A percentile compares a stretch with the other conserved stretches of the same genome.
These are phyloP conservation scores for Triticum dicoccoides DNA, from an alignment of 176 grass and related monocot genomes.

Conservation along the genomic window DNA sequence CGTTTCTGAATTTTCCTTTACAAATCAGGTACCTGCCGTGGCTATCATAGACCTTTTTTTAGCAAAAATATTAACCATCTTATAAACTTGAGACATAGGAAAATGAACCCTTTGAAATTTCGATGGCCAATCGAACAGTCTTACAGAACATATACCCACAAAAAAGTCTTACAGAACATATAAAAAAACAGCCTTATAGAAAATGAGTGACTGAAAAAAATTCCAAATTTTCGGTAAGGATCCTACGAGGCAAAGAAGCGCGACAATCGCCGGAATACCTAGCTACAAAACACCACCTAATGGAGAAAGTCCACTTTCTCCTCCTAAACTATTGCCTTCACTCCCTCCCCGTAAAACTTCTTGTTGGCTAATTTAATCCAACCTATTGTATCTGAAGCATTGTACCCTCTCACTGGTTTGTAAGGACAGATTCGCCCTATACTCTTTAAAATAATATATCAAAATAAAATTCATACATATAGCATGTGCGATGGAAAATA, in stretches of 20 bases:
- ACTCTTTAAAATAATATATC: not conserved
- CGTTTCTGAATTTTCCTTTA: not conserved
- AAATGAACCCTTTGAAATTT: not conserved
- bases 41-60: not conserved
- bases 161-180: no score
- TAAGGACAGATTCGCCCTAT: not conserved
- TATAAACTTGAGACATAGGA: not conserved
- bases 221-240: not conserved
- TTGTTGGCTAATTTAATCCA: not conserved
- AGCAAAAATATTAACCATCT: not conserved
- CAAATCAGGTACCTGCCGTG: no score
- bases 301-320: not conserved
- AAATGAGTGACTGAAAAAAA: not conserved
- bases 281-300: not conserved
- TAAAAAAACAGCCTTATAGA: no score
- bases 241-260: not conserved
- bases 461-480: not conserved
- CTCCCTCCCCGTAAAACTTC: no score
- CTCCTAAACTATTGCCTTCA: not conserved
- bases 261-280: not conserved
- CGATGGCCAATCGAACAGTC: not conserved
- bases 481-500: no score
- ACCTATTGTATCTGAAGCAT: not conserved
- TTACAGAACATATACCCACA: no score
- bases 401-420: not conserved